A percentile compares a stretch with the other conserved stretches of the same genome.
Conservation (phyloP, 257 asterid genomes). For the Jacaranda copaia region DNA sequence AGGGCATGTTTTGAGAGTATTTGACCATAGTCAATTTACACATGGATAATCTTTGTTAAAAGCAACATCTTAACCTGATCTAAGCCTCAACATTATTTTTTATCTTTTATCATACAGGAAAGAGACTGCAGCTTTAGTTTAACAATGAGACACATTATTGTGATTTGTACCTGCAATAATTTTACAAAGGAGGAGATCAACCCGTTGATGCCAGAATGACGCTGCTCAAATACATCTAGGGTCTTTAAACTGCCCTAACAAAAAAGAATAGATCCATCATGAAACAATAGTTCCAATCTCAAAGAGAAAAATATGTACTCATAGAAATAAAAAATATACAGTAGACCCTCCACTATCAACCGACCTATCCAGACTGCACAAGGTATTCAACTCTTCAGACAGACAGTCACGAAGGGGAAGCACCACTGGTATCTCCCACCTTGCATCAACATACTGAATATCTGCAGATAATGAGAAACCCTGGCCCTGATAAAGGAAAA, state of each 20-base stretch:
- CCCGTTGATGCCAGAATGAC: slow-evolving; percentile 65
- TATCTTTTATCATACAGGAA: neutral
- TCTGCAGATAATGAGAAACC: slow-evolving; percentile 80
- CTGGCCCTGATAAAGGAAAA: slow-evolving; percentile 55
- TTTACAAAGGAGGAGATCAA: slow-evolving; percentile 85
- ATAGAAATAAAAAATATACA: slow-evolving; percentile 13
- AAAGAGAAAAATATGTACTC: slow-evolving; percentile 2
- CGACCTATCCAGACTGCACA: slow-evolving; percentile 90
- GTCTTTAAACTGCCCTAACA: slow-evolving; percentile 77
- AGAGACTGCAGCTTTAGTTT: neutral
- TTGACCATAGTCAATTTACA: no score
- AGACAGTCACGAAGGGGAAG: slow-evolving; percentile 94
- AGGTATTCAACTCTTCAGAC: slow-evolving; percentile 68
- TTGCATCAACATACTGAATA: slow-evolving; percentile 76
- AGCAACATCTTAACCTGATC: no score
- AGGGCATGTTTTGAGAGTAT: no score
- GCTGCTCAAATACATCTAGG: slow-evolving; percentile 57
- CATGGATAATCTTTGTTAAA: no score
- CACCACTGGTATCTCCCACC: slow-evolving; percentile 79
- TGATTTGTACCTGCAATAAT: slow-evolving; percentile 70
- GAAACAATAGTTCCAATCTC: slow-evolving; percentile 32
- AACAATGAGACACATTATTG: neutral
- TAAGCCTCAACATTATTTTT: no score
- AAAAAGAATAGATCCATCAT: slow-evolving; percentile 41
- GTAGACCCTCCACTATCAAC: slow-evolving; percentile 31